Evolutionary conservation across 2,329 filamentous ascomycete species (phyloP).

Genomic region (Penicillium sp.): DNA sequence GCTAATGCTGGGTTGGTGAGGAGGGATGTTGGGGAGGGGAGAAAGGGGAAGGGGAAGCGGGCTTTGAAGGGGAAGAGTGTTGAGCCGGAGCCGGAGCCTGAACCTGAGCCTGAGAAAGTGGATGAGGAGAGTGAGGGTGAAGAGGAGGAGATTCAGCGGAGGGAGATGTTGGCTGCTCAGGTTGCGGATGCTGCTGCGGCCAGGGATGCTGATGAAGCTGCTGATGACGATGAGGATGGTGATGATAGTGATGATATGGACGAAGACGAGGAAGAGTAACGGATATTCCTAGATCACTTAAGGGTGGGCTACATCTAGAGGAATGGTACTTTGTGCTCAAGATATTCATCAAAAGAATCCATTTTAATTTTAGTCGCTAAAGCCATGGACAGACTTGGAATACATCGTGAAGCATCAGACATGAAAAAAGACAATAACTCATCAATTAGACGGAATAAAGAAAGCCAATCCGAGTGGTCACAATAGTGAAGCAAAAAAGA

Average conservation of each 20-base stretch:
- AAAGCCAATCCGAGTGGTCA: constrained; percentile 1
- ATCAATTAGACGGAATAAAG: constrained; percentile 12
- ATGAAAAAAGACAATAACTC: constrained; percentile 8
- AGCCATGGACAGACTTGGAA: not conserved
- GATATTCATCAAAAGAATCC: not conserved
- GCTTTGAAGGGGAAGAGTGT: constrained; percentile 20
- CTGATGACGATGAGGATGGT: constrained; percentile 15
- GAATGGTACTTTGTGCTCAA: not conserved
- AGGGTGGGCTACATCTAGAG: not conserved
- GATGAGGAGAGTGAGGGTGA: constrained; percentile 33
- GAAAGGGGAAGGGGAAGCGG: constrained; percentile 13
- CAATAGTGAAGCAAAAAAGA: constrained; percentile 1
- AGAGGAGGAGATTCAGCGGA: constrained; percentile 35
- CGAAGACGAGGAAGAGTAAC: not conserved
- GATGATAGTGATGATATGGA: not conserved
- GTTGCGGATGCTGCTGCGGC: constrained; percentile 29
- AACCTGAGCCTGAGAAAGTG: constrained; percentile 14
- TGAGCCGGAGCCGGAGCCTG: constrained; percentile 9
- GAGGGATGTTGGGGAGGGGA: constrained; percentile 5
- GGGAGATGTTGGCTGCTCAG: constrained; percentile 33
- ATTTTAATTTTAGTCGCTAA: constrained; percentile 14
- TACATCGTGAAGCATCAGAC: constrained; percentile 19
- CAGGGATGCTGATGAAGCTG: constrained; percentile 27
- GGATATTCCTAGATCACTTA: not conserved
- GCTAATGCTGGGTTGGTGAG: constrained; percentile 9